phyloP scores from a whole-genome alignment of 129 eudicot genomes.

The Flaveria ramosissima region DNA sequence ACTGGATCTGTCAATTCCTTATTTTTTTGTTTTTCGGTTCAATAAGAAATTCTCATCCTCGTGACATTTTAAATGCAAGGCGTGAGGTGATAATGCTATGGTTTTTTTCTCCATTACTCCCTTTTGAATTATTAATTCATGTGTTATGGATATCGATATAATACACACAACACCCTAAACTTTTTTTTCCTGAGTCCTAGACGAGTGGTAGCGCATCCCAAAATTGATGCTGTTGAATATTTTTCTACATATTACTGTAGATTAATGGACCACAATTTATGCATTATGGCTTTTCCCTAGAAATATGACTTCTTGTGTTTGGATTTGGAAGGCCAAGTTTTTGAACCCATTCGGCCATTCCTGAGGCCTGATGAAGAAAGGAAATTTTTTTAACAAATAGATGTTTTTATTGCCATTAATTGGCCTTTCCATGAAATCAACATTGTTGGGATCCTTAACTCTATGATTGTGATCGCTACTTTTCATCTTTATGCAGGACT shows the following conservation, averaged over 20 bases:
- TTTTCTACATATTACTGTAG: background rate
- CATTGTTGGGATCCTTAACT: slow-evolving; percentile 1
- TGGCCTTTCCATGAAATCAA: background rate
- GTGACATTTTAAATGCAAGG: background rate
- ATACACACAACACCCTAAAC: background rate
- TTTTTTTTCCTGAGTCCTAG: background rate
- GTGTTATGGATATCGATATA: background rate
- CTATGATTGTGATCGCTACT: slow-evolving; percentile 5
- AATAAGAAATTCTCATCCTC: background rate
- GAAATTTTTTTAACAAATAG: too few relatives aligned
- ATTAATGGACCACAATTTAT: slow-evolving; percentile 7
- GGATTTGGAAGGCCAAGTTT: slow-evolving; percentile 5
- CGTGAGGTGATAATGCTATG: background rate
- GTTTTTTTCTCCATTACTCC: background rate
- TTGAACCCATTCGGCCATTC: background rate
- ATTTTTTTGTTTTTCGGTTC: background rate
- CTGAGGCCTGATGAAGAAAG: background rate
- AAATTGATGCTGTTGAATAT: background rate
- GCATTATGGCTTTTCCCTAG: background rate
- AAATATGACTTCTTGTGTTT: slow-evolving; percentile 4
- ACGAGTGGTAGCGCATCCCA: background rate
- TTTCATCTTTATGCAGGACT: slow-evolving; percentile 32
- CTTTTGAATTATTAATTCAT: background rate
- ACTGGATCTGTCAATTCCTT: background rate
- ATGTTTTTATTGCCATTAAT: background rate